Percentiles rank a stretch among this genome's conserved stretches.
phyloP scores from a whole-genome alignment of 768 basidiomycete genomes.

The Mycena albidolilacea region DNA sequence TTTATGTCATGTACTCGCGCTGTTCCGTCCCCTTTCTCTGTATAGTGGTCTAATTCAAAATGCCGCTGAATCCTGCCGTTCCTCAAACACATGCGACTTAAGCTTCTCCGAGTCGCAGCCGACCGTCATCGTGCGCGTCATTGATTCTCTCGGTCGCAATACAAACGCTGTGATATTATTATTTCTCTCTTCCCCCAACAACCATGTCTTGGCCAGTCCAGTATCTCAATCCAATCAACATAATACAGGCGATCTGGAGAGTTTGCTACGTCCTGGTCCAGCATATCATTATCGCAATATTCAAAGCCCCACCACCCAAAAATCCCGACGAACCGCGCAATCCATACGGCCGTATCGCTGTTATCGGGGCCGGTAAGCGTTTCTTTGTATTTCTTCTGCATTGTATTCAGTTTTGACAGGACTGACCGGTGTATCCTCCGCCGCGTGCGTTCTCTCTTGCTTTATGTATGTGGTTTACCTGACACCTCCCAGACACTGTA shows the following conservation, averaged over 20 bases:
- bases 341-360: conserved; percentile 61
- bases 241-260: conserved; percentile 42
- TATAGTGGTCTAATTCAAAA: too few species aligned
- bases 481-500: conserved; percentile 51
- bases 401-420: not conserved
- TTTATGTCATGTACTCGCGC: too few species aligned
- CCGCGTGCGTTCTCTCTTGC: conserved; percentile 51
- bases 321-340: conserved; percentile 44
- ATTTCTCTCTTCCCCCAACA: not conserved
- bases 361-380: conserved; percentile 60
- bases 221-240: conserved; percentile 29
- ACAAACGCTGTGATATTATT: not conserved
- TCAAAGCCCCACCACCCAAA: conserved; percentile 55
- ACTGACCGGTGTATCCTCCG: conserved; percentile 67
- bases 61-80: too few species aligned
- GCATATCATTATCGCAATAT: conserved; percentile 53
- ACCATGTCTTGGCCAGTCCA: conserved; percentile 5
- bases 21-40: too few species aligned
- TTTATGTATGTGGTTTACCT: not conserved
- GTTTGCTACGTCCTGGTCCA: conserved; percentile 54
- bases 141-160: not conserved
- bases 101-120: too few species aligned
- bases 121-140: conserved; percentile 9
- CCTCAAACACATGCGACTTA: too few species aligned
- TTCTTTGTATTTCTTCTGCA: not conserved